Evolutionary conservation across 768 basidiomycete genomes (phyloP), one percentile per base, ranked within the genome.

Genomic region (Mycena leptocephala): DNA sequence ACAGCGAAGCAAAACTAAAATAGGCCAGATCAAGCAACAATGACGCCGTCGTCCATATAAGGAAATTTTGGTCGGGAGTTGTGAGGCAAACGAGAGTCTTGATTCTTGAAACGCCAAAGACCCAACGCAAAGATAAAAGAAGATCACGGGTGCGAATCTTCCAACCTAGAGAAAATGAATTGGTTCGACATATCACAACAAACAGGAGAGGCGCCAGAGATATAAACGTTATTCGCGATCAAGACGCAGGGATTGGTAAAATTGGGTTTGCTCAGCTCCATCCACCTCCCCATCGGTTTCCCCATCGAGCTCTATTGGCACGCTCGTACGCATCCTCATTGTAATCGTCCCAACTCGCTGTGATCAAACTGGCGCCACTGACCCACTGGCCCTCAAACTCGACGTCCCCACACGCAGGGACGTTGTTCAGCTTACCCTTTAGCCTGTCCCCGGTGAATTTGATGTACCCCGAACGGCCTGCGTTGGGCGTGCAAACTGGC

Each of bases 321-420:
- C 73, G 77, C 39, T 78, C 77, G 32, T 75, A 78, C 4, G 77
- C 77, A 22, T 53, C 77, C 70, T 78, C 66, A 41, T 72, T 35
- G 43, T 78, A 78, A 43, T 75, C 48, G 13, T 75, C 77, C 73
- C 77, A 78, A 10, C 20, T 26, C 2, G 62, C 72, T 30, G 10
- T 24, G 41, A 77, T 77, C 14, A 20, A 69, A 33, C 26, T 53
- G 37, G 76, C 72, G 26, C 55, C 62, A 10, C 51, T 67, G 2
- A 70, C 68, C 76, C 76, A 78, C 33, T 58, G 43, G 10, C 76
- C 76, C 65, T 78, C 76, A 39, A 78, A 78, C 1, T 73, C 76
- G 41, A 78, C 72, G 37, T 46, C 63, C 26, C 72, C 73, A 22
- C 69, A 74, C 18, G 64, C 68, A 66, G 72, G 64, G 22, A 75